Base-by-base conservation (phyloP, 331 rosid genomes). In the Pyracantha coccinea region DNA sequence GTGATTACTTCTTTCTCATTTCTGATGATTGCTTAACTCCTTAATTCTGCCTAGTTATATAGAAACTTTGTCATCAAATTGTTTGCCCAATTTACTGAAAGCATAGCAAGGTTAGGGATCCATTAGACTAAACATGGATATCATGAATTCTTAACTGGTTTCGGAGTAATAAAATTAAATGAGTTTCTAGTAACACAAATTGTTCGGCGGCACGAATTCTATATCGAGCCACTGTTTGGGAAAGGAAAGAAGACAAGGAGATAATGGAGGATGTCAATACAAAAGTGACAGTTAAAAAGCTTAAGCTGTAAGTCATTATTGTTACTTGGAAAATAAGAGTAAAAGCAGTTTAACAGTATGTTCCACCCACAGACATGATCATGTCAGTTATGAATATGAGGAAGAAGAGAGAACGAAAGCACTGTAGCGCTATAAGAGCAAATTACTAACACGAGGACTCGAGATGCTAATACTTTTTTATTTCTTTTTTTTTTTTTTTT, bases 221-320 rank as follows among this genome's bases (percentile, higher is more conserved):
- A 31, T 32, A 72, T 14, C 8, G 29, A 24, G 44, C 53, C 38
- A 76, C 50, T 58, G 27, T 55, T 54, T 59, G 65, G 75, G 52
- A 44, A 73, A 62, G 57, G 15, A 52, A 14, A 54, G 74, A n/a
- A 64, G 63, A 72, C 24, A n/a, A 19, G 31, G 63, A 10, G 79
- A 67, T 65, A 74, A 75, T 20, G 44, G 33, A 69, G 62, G 53
- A 29, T 73, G 27, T 53, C 47, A 47, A 23, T 59, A 70, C 66
- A 79, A 31, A 62, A 69, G 35, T 72, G 70, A 58, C 27, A 60
- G 57, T 68, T 35, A 57, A 55, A 76, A 76, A 69, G 25, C 72
- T 62, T 75, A 31, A 83, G 67, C 66, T 50, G 50, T 59, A 83
- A 59, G 92, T 76, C 74, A 81, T 71, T 75, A 72, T 81, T 75